Conservation (phyloP, 2,329 filamentous ascomycete genomes). For the Beauveria sp. region DNA sequence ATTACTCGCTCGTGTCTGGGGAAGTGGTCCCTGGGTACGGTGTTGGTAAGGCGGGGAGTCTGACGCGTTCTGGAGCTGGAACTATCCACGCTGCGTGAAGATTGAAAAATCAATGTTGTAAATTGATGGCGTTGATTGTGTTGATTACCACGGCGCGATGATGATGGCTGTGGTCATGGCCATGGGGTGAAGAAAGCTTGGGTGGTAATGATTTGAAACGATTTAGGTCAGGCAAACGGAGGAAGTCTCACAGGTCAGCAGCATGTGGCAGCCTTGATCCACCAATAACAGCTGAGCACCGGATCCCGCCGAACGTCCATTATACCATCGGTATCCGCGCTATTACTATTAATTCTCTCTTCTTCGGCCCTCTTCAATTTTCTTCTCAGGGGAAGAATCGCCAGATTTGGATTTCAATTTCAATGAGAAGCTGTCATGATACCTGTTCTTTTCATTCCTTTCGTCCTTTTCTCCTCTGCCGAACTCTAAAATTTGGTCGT, state of each 20-base stretch:
- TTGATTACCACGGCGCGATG: too few relatives aligned
- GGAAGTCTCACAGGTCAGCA: background rate
- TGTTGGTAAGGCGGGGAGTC: background rate
- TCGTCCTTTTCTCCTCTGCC: too few relatives aligned
- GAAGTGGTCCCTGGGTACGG: constrained; percentile 6
- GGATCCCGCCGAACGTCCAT: background rate
- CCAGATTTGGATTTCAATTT: too few relatives aligned
- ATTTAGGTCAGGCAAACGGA: background rate
- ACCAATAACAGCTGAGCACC: background rate
- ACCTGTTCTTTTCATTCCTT: too few relatives aligned
- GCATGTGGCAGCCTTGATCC: background rate
- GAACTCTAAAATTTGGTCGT: too few relatives aligned
- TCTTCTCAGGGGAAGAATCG: too few relatives aligned
- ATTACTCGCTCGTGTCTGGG: background rate
- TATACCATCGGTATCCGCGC: background rate
- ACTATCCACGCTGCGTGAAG: background rate
- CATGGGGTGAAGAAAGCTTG: background rate
- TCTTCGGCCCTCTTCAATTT: too few relatives aligned
- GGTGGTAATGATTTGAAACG: background rate
- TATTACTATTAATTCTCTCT: background rate
- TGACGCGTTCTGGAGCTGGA: background rate
- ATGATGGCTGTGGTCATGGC: background rate
- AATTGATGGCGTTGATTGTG: too few relatives aligned
- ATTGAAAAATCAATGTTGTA: background rate
- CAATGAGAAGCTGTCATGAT: too few relatives aligned